A percentile compares a stretch with the other conserved stretches of the same genome.
These are phyloP conservation scores for Pueraria montana DNA, from an alignment of 306 rosid genomes.

Conservation along the genomic window DNA sequence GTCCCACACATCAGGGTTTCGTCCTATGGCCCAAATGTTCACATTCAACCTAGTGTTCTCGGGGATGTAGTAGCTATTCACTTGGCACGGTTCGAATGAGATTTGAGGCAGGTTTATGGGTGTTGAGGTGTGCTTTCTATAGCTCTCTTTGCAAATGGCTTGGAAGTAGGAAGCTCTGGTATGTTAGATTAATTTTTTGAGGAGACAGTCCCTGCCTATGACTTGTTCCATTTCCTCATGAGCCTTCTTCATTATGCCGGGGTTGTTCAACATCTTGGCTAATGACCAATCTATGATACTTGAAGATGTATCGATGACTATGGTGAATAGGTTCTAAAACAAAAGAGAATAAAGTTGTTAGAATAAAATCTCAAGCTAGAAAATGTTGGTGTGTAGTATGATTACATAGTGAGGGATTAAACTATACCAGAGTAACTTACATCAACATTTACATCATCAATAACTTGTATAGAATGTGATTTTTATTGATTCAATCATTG, in stretches of 20 bases:
- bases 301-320: conserved; percentile 64
- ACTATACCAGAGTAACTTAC: too few relatives aligned
- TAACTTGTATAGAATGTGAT: too few relatives aligned
- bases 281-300: conserved; percentile 66
- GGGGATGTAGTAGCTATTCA: conserved; percentile 60
- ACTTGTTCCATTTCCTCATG: conserved; percentile 63
- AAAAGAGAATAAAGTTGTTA: neutral
- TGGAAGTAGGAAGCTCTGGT: conserved; percentile 54
- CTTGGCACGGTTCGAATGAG: conserved; percentile 50
- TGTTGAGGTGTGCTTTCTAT: conserved; percentile 48
- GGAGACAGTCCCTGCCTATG: conserved; percentile 29
- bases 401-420: neutral
- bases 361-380: neutral
- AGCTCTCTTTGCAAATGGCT: conserved; percentile 56
- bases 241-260: conserved; percentile 46
- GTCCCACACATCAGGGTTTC: conserved; percentile 66
- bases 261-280: conserved; percentile 58
- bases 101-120: conserved; percentile 46
- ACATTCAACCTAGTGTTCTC: conserved; percentile 56
- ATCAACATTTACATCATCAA: too few relatives aligned
- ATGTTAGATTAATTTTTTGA: conserved; percentile 52
- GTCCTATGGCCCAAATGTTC: conserved; percentile 67
- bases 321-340: conserved; percentile 56
- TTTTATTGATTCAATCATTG: too few relatives aligned
- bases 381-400: neutral